Base-by-base conservation (phyloP, 257 asterid species). In the Coffea eugenioides region DNA sequence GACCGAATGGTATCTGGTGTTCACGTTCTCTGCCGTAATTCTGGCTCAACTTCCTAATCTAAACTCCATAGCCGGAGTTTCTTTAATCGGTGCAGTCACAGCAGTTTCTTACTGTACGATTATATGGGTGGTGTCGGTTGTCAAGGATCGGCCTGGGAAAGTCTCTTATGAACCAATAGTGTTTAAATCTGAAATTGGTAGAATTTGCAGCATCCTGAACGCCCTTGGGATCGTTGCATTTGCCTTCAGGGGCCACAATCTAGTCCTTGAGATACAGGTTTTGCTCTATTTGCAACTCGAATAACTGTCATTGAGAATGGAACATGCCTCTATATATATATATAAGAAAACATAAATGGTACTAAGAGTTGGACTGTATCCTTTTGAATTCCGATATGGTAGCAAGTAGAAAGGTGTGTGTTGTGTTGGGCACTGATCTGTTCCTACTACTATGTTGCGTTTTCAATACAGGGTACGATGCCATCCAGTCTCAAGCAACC, bases 231-330 rank as follows among this genome's bases (percentile, higher is more conserved):
- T 94, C 34, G 80, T 94, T 73, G 97, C 96, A 45, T 93, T 92
- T 81, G 93, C 97, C 59, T 94, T 94, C 76, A 86, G 97, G 77
- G 98, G 98, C 49, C 98, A 94, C 85, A 94, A 94, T 78, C 93
- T 94, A 82, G 92, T 89, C 49, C 75, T 94, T 2, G 98, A 94
- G 77, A 92, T 94, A 36, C 98, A 94, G 98, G 98, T 90, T 69
- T 52, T 43, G 8, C 45, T 20, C 23, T n/a, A 39, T 16, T 68
- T 68, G 72, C 72, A 34, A 36, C 72, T 34, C 20, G 0, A 48
- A 48, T 8, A 5, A 18, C 25, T 20, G 2, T 18, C 65, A 39
- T 39, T 39, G 43, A 39, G 43, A 39, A 39, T 39, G 43, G 43
- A 39, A 39, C 43, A 39, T 39, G 43, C 43, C 43, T 39, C 0